Evolutionary conservation across 164 flowering plant genomes (phyloP), one percentile per base, ranked within the genome.

Genomic region (Aristolochia californica): DNA sequence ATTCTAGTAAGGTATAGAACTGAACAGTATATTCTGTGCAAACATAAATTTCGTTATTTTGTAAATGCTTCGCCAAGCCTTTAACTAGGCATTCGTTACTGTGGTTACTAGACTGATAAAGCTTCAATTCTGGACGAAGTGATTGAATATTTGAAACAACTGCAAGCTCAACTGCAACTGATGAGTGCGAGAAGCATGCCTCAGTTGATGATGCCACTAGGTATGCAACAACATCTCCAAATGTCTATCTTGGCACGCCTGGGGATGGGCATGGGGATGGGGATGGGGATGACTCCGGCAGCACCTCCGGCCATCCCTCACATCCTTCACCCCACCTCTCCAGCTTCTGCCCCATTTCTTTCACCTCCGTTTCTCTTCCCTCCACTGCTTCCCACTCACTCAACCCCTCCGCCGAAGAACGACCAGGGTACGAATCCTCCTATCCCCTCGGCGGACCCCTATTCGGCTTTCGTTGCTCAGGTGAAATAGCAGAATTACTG

Each of bases 101-200:
- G 26, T 53, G 14, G 28, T 43, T 47, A 64, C 26, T 67, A 83
- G 89, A 80, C 83, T 5, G 90, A 83, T 67, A 83, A 81, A 68
- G 86, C 83, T 20, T 81, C 86, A 47, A 78, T 84, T 79, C 75
- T 84, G 0, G 90, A 84, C 58, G 90, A 82, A 50, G 87, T 78
- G 70, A 80, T 80, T 5, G 77, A 78, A 30, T 81, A 83, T 66
- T 62, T 82, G 63, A 80, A 83, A 43, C 81, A 83, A 54, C 85
- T 84, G 0, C 83, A 84, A 79, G 74, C 83, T 56, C 91, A 84
- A 60, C 71, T 84, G 16, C 81, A 77, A 22, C 53, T 79, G 72
- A 79, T 80, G 84, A 82, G 70, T 54, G 12, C 66, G 40, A 66
- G 75, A 57, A 75, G 34, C 68, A 68, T 75, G 70, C 73, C 83